Evolutionary conservation across 352 stramenopile genomes (phyloP).

Genomic region (Nothophytophthora sp.): DNA sequence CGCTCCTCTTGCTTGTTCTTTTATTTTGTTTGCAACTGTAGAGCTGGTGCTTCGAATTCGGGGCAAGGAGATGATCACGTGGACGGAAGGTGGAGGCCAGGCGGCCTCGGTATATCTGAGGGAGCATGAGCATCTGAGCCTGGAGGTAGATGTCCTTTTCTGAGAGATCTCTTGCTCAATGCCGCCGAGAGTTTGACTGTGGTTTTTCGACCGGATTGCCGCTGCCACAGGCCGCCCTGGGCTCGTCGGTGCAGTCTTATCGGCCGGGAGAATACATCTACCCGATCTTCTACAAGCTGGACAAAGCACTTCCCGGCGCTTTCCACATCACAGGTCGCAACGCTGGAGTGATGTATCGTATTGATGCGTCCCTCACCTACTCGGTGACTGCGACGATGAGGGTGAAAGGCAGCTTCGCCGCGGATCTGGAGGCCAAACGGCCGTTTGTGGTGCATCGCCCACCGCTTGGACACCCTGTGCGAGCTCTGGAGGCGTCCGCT

Average conservation of each 20-base stretch:
- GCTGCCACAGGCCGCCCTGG: conserved; percentile 38
- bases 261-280: conserved; percentile 74
- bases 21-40: neutral
- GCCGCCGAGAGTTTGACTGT: too few relatives aligned
- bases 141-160: too few relatives aligned
- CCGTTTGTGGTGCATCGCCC: conserved; percentile 26
- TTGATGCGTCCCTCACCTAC: conserved; percentile 75
- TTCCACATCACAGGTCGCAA: conserved; percentile 32
- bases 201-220: too few relatives aligned
- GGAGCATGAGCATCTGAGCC: conserved; percentile 24
- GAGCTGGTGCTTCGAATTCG: conserved; percentile 25
- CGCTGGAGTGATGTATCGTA: conserved; percentile 26
- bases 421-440: conserved; percentile 54
- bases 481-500: conserved; percentile 14
- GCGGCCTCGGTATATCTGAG: conserved; percentile 25
- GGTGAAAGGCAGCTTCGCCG: conserved; percentile 66
- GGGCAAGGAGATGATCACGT: conserved; percentile 34
- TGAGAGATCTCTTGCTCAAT: too few relatives aligned
- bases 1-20: neutral
- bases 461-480: conserved; percentile 20
- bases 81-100: conserved; percentile 35
- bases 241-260: conserved; percentile 44
- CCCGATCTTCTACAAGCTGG: conserved; percentile 56
- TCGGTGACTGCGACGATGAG: conserved; percentile 59
- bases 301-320: conserved; percentile 44